Percentiles rank a stretch among this genome's conserved stretches.
Conservation (phyloP, 225 moss, liverwort and hornwort genomes). For the Marchantia paleacea region DNA sequence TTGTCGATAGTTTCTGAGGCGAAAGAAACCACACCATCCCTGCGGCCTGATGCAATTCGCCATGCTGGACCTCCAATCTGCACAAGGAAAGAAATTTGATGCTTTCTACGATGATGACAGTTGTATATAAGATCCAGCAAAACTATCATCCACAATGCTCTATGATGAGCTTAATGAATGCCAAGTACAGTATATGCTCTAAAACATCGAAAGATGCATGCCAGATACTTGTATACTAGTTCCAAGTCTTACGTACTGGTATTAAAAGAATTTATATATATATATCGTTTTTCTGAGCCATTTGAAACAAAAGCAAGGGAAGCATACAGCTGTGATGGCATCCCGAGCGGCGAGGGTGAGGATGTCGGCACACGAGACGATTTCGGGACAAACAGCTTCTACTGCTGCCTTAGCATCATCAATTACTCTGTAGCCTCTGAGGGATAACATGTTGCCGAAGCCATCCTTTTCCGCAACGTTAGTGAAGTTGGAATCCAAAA, state of each 20-base stretch:
- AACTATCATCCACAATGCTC: too few relatives aligned
- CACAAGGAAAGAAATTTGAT: neutral
- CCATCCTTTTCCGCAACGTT: slow-evolving; percentile 37
- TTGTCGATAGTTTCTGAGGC: neutral
- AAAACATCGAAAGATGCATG: too few relatives aligned
- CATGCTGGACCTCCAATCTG: slow-evolving; percentile 1
- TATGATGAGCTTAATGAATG: too few relatives aligned
- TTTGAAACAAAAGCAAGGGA: too few relatives aligned
- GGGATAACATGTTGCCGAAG: slow-evolving; percentile 16
- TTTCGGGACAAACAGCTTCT: slow-evolving; percentile 28
- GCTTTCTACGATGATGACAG: too few relatives aligned
- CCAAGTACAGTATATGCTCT: too few relatives aligned
- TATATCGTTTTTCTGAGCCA: too few relatives aligned
- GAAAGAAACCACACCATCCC: neutral
- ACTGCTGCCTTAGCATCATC: slow-evolving; percentile 27
- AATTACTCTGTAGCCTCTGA: slow-evolving; percentile 39
- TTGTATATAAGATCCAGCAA: too few relatives aligned
- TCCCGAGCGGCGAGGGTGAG: slow-evolving; percentile 32
- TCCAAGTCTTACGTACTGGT: too few relatives aligned
- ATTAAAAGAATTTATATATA: too few relatives aligned
- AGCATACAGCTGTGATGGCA: neutral
- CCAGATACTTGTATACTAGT: too few relatives aligned
- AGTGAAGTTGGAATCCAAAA: slow-evolving; percentile 30
- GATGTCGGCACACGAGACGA: slow-evolving; percentile 41
- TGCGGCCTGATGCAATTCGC: neutral